A percentile compares a stretch with the other conserved stretches of the same genome.
Evolutionary conservation across 352 stramenopile genomes (phyloP).

Genomic region (Pythium scleroteichum): DNA sequence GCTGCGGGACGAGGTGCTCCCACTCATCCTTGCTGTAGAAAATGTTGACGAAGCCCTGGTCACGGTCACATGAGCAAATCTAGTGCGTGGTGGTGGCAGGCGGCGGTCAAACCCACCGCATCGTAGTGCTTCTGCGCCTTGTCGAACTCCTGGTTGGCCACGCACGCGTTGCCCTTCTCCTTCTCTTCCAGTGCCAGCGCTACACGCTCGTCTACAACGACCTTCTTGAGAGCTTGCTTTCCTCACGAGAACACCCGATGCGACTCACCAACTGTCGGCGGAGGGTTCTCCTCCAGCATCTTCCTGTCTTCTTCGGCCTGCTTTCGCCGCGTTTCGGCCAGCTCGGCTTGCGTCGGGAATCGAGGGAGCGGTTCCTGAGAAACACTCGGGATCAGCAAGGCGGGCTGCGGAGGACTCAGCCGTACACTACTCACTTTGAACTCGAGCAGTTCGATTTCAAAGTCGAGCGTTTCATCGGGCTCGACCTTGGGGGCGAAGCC

Average conservation of each 20-base stretch:
- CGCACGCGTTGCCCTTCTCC: conserved; percentile 74
- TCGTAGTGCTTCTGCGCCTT: conserved; percentile 86
- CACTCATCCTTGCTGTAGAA: conserved; percentile 88
- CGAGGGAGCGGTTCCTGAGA: conserved; percentile 65
- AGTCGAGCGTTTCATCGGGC: conserved; percentile 83
- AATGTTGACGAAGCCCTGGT: conserved; percentile 82
- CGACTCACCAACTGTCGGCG: conserved; percentile 65
- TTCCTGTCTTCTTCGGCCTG: conserved; percentile 84
- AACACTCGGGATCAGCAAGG: too few species aligned
- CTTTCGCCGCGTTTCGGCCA: conserved; percentile 80
- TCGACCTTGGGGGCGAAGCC: conserved; percentile 85
- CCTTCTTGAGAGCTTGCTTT: too few species aligned
- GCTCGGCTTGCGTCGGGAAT: conserved; percentile 80
- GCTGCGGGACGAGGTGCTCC: conserved; percentile 69
- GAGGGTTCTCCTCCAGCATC: conserved; percentile 83
- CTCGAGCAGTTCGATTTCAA: conserved; percentile 81
- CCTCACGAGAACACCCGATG: too few species aligned
- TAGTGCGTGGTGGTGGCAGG: background rate
- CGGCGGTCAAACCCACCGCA: conserved; percentile 39
- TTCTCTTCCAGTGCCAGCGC: conserved; percentile 70
- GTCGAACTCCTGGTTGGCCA: conserved; percentile 70
- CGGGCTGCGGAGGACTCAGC: too few species aligned
- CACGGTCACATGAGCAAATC: background rate
- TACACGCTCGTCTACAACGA: conserved; percentile 68
- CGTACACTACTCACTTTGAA: conserved; percentile 72